A percentile compares a stretch with the other conserved stretches of the same genome.
Conservation (phyloP, 139 green algal species). For the Chlorella ohadii region DNA sequence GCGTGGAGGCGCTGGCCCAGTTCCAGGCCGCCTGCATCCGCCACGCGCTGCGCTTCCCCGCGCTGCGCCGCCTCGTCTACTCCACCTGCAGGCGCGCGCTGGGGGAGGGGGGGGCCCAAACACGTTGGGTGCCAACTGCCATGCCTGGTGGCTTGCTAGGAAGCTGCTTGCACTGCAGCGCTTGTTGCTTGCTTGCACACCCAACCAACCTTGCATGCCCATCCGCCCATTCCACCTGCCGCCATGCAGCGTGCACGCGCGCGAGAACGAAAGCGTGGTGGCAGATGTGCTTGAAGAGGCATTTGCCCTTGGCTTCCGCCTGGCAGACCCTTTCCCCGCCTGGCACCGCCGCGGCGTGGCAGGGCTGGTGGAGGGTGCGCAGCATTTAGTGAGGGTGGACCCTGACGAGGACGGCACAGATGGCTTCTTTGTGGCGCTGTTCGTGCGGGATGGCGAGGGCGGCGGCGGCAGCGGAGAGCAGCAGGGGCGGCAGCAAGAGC, state of each 20-base stretch:
- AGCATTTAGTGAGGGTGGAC: conserved; percentile 76
- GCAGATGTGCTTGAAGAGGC: conserved; percentile 72
- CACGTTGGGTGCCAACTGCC: background rate
- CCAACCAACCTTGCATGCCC: background rate
- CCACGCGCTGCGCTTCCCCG: conserved; percentile 89
- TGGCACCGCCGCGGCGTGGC: conserved; percentile 81
- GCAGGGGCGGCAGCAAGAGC: background rate
- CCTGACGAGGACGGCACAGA: conserved; percentile 81
- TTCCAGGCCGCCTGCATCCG: conserved; percentile 63
- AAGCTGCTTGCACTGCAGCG: background rate
- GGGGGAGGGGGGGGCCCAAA: background rate
- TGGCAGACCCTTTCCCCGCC: conserved; percentile 68
- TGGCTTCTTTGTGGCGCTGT: conserved; percentile 94
- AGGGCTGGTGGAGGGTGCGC: conserved; percentile 37
- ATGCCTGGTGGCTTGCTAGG: too few species aligned
- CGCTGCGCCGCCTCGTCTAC: conserved; percentile 87
- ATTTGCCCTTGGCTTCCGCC: conserved; percentile 63
- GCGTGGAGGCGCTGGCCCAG: conserved; percentile 67
- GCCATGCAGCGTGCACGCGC: conserved; percentile 68
- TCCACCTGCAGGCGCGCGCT: conserved; percentile 70
- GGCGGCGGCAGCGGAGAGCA: background rate
- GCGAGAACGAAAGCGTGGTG: conserved; percentile 95
- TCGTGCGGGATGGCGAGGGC: conserved; percentile 51
- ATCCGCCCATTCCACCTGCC: background rate
- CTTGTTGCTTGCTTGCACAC: background rate